Conservation (phyloP, 495 filamentous ascomycete species). For the Podospora pseudoanserina region DNA sequence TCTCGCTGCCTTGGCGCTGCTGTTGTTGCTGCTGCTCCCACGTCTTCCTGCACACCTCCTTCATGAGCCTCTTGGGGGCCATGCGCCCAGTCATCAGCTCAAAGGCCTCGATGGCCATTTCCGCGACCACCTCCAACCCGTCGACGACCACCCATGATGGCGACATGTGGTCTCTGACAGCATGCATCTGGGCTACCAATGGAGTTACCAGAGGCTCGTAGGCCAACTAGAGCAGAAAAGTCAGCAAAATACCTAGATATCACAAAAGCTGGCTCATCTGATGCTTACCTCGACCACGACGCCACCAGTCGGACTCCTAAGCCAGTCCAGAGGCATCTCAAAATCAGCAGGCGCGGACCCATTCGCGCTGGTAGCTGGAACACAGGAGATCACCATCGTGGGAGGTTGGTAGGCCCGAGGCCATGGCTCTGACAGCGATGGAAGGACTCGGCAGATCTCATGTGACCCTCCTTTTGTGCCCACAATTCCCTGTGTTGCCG, state of each 20-base stretch:
- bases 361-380: constrained; percentile 63
- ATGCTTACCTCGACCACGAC: constrained; percentile 66
- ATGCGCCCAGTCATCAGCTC: constrained; percentile 80
- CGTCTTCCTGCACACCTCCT: constrained; percentile 43
- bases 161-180: constrained; percentile 54
- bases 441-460: constrained; percentile 58
- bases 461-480: constrained; percentile 26
- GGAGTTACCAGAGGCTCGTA: constrained; percentile 73
- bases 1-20: not conserved
- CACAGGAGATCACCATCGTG: constrained; percentile 73
- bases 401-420: constrained; percentile 60
- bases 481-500: constrained; percentile 26
- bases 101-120: constrained; percentile 81
- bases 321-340: constrained; percentile 69
- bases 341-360: constrained; percentile 67
- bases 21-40: constrained; percentile 40
- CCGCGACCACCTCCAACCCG: constrained; percentile 71
- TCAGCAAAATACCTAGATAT: not conserved
- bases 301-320: constrained; percentile 71
- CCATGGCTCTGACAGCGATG: constrained; percentile 60
- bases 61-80: constrained; percentile 72
- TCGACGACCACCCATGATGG: constrained; percentile 75
- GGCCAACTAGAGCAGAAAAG: constrained; percentile 48
- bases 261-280: not conserved
- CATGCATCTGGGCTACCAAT: constrained; percentile 57